These are phyloP conservation scores for Citropsis articulata DNA, from an alignment of 345 rosid species.

Conservation along the genomic window DNA sequence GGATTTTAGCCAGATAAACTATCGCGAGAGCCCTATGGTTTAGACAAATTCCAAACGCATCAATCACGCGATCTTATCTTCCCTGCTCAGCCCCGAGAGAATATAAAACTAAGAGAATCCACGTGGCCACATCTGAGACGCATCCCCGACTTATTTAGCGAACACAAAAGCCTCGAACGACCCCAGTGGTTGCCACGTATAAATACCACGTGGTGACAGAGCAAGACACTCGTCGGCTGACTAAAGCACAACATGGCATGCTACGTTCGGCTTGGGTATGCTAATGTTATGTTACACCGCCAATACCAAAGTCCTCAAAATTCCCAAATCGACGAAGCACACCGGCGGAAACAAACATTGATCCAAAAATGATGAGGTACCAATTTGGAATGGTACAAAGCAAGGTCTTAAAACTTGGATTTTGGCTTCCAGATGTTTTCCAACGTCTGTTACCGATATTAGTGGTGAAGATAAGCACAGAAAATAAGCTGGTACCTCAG, in stretches of 20 bases:
- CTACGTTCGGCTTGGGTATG: not conserved
- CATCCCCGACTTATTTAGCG: not conserved
- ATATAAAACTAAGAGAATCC: not conserved
- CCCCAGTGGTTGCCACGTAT: not conserved
- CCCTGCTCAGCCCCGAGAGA: not conserved
- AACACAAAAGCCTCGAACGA: not conserved
- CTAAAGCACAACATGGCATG: not conserved
- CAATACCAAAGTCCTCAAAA: not conserved
- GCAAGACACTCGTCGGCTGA: not conserved
- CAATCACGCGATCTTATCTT: no score
- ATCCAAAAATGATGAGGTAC: conserved; percentile 45
- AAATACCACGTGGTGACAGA: not conserved
- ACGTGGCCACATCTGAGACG: not conserved
- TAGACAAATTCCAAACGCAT: no score
- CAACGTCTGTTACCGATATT: not conserved
- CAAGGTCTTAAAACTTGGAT: not conserved
- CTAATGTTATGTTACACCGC: not conserved
- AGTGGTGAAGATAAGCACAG: conserved; percentile 43
- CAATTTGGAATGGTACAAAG: no score
- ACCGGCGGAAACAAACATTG: no score
- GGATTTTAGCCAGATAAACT: no score
- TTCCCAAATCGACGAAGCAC: not conserved
- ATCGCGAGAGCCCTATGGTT: no score
- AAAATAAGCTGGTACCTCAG: conserved; percentile 67
- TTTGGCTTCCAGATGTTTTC: not conserved